phyloP scores from a whole-genome alignment of 495 filamentous ascomycete genomes.

The Bombardia bombarda region DNA sequence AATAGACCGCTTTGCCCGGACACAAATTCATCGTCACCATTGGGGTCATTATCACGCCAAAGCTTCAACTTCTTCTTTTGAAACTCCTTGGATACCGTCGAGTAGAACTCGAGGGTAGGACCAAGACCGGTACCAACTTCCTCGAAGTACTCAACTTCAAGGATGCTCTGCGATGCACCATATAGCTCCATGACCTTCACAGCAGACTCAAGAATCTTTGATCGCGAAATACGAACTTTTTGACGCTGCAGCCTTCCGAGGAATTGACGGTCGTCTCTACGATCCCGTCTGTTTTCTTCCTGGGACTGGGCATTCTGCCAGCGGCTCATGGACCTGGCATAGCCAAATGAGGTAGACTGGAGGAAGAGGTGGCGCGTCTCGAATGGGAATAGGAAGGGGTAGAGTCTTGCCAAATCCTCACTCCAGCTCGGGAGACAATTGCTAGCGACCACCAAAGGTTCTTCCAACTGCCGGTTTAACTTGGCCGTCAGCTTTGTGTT shows the following conservation, averaged over 20 bases:
- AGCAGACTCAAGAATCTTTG: slow-evolving; percentile 90
- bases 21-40: slow-evolving; percentile 69
- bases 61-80: slow-evolving; percentile 93
- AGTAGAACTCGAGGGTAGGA: slow-evolving; percentile 97
- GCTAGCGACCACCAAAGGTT: slow-evolving; percentile 97
- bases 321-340: slow-evolving; percentile 92
- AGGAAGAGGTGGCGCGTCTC: slow-evolving; percentile 96
- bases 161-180: slow-evolving; percentile 84
- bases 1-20: slow-evolving; percentile 83
- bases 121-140: slow-evolving; percentile 96
- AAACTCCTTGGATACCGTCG: slow-evolving; percentile 94
- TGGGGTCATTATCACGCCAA: slow-evolving; percentile 88
- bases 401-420: slow-evolving; percentile 90
- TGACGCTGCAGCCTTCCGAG: slow-evolving; percentile 91
- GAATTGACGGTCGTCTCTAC: slow-evolving; percentile 84
- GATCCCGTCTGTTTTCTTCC: slow-evolving; percentile 70
- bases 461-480: slow-evolving; percentile 92
- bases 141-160: slow-evolving; percentile 98
- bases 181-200: slow-evolving; percentile 99
- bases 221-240: slow-evolving; percentile 91
- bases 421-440: slow-evolving; percentile 95
- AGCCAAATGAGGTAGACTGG: slow-evolving; percentile 96
- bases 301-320: slow-evolving; percentile 89
- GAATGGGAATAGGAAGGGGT: slow-evolving; percentile 98
- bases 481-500: slow-evolving; percentile 99